A percentile compares a stretch with the other conserved stretches of the same genome.
phyloP scores from a whole-genome alignment of 805 yeast genomes.

The Teunomyces atbi region DNA sequence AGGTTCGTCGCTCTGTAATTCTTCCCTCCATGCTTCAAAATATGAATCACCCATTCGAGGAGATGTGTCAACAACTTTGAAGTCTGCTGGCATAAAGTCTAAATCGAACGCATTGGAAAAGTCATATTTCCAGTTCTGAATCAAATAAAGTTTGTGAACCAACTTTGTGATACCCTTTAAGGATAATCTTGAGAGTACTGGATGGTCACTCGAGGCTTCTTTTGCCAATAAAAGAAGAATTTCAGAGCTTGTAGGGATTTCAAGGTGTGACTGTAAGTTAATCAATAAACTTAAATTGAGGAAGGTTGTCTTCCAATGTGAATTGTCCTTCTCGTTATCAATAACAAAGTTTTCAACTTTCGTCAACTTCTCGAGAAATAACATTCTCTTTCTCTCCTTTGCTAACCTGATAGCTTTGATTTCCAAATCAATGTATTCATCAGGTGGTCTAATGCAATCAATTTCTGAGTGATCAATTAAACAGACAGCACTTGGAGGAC shows the following conservation, averaged over 20 bases:
- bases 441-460: constrained; percentile 60
- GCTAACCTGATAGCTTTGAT: constrained; percentile 60
- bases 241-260: constrained; percentile 39
- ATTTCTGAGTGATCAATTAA: constrained; percentile 44
- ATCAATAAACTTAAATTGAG: constrained; percentile 50
- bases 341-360: constrained; percentile 41
- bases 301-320: constrained; percentile 58
- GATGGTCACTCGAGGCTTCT: constrained; percentile 62
- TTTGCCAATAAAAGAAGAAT: constrained; percentile 45
- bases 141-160: constrained; percentile 42
- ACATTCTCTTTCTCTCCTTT: constrained; percentile 53
- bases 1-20: constrained; percentile 52
- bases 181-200: constrained; percentile 59
- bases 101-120: constrained; percentile 43
- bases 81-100: constrained; percentile 29
- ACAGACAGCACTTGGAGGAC: constrained; percentile 44
- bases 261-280: constrained; percentile 53
- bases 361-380: constrained; percentile 39
- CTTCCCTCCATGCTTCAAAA: constrained; percentile 44
- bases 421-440: constrained; percentile 53
- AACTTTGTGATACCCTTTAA: constrained; percentile 54
- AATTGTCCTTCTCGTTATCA: constrained; percentile 22
- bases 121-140: constrained; percentile 50
- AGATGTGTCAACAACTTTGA: constrained; percentile 42
- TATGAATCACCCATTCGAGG: constrained; percentile 35